These are phyloP conservation scores for Gypsophila paniculata DNA, from an alignment of 179 eudicot species.

Conservation along the genomic window DNA sequence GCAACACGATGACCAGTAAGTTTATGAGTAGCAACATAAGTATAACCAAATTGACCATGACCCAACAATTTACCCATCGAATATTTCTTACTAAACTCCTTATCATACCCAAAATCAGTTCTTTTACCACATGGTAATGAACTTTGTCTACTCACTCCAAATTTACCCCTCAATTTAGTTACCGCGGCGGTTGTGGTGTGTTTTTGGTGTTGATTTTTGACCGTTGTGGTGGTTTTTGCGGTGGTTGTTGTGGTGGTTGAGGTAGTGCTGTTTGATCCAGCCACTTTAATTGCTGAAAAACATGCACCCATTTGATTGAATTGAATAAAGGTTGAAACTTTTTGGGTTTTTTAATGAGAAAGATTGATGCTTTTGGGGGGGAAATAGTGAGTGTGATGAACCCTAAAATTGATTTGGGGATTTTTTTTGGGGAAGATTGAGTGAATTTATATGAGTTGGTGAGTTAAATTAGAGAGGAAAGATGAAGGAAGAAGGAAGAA, in stretches of 20 bases:
- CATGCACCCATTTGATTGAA: slow-evolving; percentile 63
- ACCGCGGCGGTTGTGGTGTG: background rate
- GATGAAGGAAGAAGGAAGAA: slow-evolving; percentile 46
- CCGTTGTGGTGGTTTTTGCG: background rate
- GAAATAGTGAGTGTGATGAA: no score
- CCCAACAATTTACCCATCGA: slow-evolving; percentile 85
- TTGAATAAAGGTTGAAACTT: no score
- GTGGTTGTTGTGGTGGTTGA: slow-evolving; percentile 24
- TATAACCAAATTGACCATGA: slow-evolving; percentile 97
- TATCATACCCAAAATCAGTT: slow-evolving; percentile 87
- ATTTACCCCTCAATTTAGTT: slow-evolving; percentile 23
- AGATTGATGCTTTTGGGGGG: no score
- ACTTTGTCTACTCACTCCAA: slow-evolving; percentile 33
- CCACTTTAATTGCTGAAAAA: slow-evolving; percentile 58
- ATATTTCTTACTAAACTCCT: slow-evolving; percentile 61
- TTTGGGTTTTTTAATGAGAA: no score
- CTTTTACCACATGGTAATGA: slow-evolving; percentile 66
- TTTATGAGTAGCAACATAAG: slow-evolving; percentile 81
- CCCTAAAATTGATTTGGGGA: slow-evolving; percentile 11
- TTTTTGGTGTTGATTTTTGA: no score
- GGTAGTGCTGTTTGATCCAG: slow-evolving; percentile 69
- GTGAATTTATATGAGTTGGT: slow-evolving; percentile 10
- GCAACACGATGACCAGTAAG: slow-evolving; percentile 80
- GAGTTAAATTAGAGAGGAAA: slow-evolving; percentile 26
- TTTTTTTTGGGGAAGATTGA: background rate